Conservation (phyloP, 768 basidiomycete genomes). For the Tylopilus intermedius region DNA sequence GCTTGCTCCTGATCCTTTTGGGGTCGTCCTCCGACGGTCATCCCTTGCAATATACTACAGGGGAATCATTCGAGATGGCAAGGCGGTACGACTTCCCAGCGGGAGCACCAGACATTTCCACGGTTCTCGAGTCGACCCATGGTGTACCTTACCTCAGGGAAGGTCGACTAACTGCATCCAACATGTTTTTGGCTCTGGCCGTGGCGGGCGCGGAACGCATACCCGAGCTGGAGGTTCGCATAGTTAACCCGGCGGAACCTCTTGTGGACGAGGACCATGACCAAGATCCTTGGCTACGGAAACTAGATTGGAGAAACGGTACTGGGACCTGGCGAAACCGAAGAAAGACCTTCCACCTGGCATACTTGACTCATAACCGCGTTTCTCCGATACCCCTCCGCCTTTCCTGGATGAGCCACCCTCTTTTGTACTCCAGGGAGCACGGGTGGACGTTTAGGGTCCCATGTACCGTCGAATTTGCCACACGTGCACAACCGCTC, state of each 20-base stretch:
- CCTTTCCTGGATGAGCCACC: constrained; percentile 83
- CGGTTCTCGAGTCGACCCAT: constrained; percentile 44
- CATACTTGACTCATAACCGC: constrained; percentile 82
- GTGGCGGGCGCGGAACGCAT: constrained; percentile 43
- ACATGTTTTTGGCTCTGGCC: constrained; percentile 41
- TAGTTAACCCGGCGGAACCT: constrained; percentile 41
- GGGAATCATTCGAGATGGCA: constrained; percentile 37
- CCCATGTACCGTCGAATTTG: constrained; percentile 40
- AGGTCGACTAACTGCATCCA: constrained; percentile 38
- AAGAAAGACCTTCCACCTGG: constrained; percentile 64
- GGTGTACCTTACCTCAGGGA: constrained; percentile 41
- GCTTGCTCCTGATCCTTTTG: constrained; percentile 65
- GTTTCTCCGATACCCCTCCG: constrained; percentile 81
- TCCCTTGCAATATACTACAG: constrained; percentile 50
- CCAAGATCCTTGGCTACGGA: constrained; percentile 53
- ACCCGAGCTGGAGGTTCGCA: constrained; percentile 27
- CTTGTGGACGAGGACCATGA: constrained; percentile 24
- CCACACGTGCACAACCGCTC: constrained; percentile 43
- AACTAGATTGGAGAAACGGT: constrained; percentile 91
- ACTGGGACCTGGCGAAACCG: constrained; percentile 80
- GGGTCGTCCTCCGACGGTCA: constrained; percentile 54
- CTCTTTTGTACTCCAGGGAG: constrained; percentile 78
- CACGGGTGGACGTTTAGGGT: constrained; percentile 93
- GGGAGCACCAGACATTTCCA: constrained; percentile 37
- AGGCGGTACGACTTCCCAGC: constrained; percentile 39